A percentile compares a stretch with the other conserved stretches of the same genome.
Evolutionary conservation across 257 asterid species (phyloP).

Genomic region (Ligustrum vulgare): DNA sequence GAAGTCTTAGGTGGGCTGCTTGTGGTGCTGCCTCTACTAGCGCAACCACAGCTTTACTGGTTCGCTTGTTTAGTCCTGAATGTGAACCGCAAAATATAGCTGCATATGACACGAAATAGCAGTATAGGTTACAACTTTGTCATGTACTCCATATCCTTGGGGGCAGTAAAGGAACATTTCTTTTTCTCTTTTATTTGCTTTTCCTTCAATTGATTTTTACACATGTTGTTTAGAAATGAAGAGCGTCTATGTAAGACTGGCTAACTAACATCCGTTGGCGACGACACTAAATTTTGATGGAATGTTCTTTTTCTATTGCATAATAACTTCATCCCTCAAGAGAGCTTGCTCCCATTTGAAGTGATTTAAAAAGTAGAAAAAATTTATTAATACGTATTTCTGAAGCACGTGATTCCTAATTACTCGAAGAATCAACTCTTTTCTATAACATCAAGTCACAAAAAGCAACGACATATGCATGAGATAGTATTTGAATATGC

Average conservation of each 20-base stretch:
- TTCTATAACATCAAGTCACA: not conserved
- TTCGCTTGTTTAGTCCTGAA: constrained; percentile 75
- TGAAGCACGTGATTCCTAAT: not conserved
- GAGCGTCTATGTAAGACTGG: too few relatives aligned
- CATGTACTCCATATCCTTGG: not conserved
- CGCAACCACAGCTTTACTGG: constrained; percentile 68
- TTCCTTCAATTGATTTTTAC: too few relatives aligned
- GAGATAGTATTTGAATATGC: not conserved
- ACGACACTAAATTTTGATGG: too few relatives aligned
- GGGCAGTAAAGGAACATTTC: not conserved
- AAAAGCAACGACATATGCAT: not conserved
- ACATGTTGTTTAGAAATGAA: too few relatives aligned
- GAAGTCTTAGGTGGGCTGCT: constrained; percentile 79
- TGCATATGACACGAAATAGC: constrained; percentile 65
- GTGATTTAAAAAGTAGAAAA: not conserved
- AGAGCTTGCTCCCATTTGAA: not conserved
- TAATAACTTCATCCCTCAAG: not conserved
- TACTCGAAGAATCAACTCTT: not conserved
- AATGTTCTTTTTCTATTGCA: too few relatives aligned
- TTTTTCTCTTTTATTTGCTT: too few relatives aligned
- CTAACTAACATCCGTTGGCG: too few relatives aligned
- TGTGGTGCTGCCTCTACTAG: constrained; percentile 70
- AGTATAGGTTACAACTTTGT: not conserved
- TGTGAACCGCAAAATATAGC: constrained; percentile 89
- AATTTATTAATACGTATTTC: too few relatives aligned